Evolutionary conservation across 192 early-diverging fungal species (phyloP), one percentile per base, ranked within the genome.

Genomic region (Phlyctochytrium bullatum): DNA sequence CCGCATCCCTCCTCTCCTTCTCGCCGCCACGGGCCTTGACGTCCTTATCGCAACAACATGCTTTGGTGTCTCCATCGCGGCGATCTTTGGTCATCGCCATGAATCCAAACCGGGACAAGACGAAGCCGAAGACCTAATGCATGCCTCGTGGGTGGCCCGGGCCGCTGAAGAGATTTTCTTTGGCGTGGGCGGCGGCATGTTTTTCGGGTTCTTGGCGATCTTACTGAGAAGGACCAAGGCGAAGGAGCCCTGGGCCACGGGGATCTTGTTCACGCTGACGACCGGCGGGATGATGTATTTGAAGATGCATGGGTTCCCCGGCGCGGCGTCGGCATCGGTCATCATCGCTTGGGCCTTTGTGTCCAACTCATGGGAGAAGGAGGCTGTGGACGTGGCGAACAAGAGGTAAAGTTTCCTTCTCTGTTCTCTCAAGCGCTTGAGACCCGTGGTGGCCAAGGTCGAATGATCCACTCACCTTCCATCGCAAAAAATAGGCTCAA

Each of bases 61-160:
- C 25, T 78, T 78, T 60, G 76, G 76, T 2, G 68, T 78, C 59
- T 34, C 73, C 14, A 33, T 78, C 24, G 61, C 76, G 2, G 63
- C 73, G 2, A 47, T 59, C 52, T 69, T 78, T 67, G 76, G 76
- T 14, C 73, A 74, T 36, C 24, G 16, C n/a, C 73, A 74, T 47
- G 72, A 74, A 59, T 23, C 32, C 10, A 14, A 67, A 28, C 59
- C n/a, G 28, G 20, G 3, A 23, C 10, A 24, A 24, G 57, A 24
- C 57, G 23, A 12, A 0, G n/a, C 50, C 0, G 54, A 59, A 23
- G 53, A 52, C 4, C 36, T 64, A 23, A 50, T 65, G 25, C 75
- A 76, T 54, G 54, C 59, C 20, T 72, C 70, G 0, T 72, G 68
- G 65, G 24, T 63, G 24, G 64, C 61, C 6, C 68, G 73, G 24